These are phyloP conservation scores for Chlorella variabilis DNA, from an alignment of 163 green algal genomes.

Conservation along the genomic window DNA sequence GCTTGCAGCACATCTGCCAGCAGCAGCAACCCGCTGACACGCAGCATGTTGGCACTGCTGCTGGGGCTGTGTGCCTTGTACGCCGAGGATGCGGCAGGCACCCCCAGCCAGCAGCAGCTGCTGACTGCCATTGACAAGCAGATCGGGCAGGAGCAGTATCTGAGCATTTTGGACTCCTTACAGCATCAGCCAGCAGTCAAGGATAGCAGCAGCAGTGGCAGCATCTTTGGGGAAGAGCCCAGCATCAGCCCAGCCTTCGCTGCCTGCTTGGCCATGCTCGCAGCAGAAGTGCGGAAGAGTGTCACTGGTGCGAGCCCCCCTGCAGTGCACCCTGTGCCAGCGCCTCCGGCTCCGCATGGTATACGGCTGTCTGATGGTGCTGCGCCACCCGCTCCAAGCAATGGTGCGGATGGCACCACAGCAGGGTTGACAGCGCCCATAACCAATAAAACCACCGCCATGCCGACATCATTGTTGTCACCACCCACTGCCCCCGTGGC, in stretches of 20 bases:
- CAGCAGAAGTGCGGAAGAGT: slow-evolving; percentile 19
- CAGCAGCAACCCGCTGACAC: slow-evolving; percentile 17
- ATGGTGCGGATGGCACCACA: too few species aligned
- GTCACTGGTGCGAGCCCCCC: not conserved
- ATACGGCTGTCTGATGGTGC: too few species aligned
- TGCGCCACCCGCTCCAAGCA: too few species aligned
- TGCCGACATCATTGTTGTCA: too few species aligned
- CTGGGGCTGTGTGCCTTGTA: slow-evolving; percentile 56
- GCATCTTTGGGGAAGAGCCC: not conserved
- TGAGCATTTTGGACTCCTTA: slow-evolving; percentile 37
- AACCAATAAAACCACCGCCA: too few species aligned
- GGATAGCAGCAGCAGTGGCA: slow-evolving; percentile 5
- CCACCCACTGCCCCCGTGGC: too few species aligned
- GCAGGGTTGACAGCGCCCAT: too few species aligned
- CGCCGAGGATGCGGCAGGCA: not conserved
- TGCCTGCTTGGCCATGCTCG: not conserved
- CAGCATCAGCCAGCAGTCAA: not conserved
- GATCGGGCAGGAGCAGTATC: slow-evolving; percentile 75
- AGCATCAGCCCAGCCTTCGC: slow-evolving; percentile 25
- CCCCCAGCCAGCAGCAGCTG: slow-evolving; percentile 30
- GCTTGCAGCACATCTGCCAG: slow-evolving; percentile 1
- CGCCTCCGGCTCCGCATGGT: too few species aligned
- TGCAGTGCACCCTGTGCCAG: not conserved
- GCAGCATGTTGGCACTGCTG: slow-evolving; percentile 62
- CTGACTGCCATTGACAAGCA: slow-evolving; percentile 65